Conservation (phyloP, 2,329 filamentous ascomycete species). For the Lachnellula cervina region DNA sequence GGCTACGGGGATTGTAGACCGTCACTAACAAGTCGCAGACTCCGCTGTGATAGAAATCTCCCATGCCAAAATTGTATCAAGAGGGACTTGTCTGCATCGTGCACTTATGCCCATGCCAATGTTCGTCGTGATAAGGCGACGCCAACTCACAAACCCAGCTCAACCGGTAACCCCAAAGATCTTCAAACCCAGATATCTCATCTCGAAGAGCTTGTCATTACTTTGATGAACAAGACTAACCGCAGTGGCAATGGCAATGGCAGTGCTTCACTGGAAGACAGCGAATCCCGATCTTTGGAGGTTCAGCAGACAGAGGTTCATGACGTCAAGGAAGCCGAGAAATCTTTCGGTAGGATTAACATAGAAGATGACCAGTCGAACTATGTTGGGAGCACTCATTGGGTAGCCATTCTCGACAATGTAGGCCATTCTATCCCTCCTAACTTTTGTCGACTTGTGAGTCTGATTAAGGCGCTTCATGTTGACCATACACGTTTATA, state of each 20-base stretch:
- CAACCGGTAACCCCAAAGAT: not conserved
- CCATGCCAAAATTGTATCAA: slow-evolving; percentile 51
- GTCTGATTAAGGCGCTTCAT: not conserved
- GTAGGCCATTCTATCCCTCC: slow-evolving; percentile 34
- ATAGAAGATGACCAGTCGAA: slow-evolving; percentile 36
- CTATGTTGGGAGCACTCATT: slow-evolving; percentile 54
- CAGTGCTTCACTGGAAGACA: slow-evolving; percentile 1
- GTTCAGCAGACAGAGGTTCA: slow-evolving; percentile 4
- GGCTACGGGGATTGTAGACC: not conserved
- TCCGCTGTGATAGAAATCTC: slow-evolving; percentile 48
- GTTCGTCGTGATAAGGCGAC: slow-evolving; percentile 21
- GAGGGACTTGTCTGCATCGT: slow-evolving; percentile 43
- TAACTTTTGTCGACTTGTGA: not conserved
- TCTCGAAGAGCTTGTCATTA: not conserved
- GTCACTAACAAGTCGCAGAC: slow-evolving; percentile 9
- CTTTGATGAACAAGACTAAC: not conserved
- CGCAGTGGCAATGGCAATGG: slow-evolving; percentile 32
- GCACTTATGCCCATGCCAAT: slow-evolving; percentile 45
- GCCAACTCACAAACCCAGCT: slow-evolving; percentile 16
- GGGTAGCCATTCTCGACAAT: slow-evolving; percentile 54
- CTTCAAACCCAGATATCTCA: not conserved
- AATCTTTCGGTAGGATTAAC: slow-evolving; percentile 20
- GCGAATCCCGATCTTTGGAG: not conserved
- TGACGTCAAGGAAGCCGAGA: slow-evolving; percentile 9
- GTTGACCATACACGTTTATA: slow-evolving; percentile 23